Evolutionary conservation across 2,329 filamentous ascomycete species (phyloP).

Genomic region (Penicillium fuscoglaucum): DNA sequence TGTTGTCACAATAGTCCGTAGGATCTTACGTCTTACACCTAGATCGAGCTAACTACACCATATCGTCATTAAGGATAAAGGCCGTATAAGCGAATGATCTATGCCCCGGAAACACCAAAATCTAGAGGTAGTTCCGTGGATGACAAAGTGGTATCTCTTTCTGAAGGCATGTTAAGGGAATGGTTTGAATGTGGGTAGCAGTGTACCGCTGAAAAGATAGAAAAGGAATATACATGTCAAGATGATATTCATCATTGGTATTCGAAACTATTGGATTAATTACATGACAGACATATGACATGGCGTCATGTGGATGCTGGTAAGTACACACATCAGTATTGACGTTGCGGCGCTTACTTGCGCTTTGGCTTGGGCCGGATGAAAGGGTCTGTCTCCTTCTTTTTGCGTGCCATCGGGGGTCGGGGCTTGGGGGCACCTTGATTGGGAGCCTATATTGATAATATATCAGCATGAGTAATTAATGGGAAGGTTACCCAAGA

Average conservation of each 20-base stretch:
- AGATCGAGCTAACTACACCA: background rate
- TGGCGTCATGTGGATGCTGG: background rate
- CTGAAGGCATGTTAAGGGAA: background rate
- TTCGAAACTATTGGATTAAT: background rate
- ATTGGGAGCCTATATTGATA: conserved; percentile 20
- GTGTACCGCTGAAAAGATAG: background rate
- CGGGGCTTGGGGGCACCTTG: conserved; percentile 18
- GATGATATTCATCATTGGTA: background rate
- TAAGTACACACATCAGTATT: background rate
- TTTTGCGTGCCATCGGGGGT: conserved; percentile 39
- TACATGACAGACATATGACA: background rate
- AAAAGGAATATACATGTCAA: background rate
- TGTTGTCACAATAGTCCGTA: background rate
- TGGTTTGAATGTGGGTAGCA: background rate
- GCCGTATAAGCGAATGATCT: background rate
- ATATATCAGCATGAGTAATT: conserved; percentile 15
- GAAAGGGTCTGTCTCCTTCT: conserved; percentile 44
- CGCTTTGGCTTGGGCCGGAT: conserved; percentile 43
- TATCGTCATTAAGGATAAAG: background rate
- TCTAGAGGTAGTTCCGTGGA: background rate
- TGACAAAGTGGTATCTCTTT: background rate
- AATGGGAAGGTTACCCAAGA: conserved; percentile 1
- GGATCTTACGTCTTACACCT: background rate
- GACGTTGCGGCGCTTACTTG: conserved; percentile 11
- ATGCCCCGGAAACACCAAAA: background rate